Conservation (phyloP, 2,329 filamentous ascomycete genomes). For the Bipolaris oryzae region DNA sequence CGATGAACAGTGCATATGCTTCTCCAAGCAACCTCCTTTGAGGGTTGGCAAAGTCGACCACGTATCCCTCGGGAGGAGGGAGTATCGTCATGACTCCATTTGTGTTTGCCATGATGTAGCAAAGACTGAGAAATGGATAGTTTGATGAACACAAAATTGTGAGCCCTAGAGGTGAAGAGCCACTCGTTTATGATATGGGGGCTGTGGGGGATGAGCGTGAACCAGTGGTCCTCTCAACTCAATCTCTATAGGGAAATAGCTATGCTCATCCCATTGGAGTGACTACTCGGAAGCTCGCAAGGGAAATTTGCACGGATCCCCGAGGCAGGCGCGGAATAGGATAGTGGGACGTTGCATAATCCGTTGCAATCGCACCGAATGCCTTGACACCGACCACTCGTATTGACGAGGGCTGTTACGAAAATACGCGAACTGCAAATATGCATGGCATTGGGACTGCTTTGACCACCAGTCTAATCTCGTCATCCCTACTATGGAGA, state of each 20-base stretch:
- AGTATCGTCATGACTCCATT: conserved; percentile 21
- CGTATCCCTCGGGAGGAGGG: conserved; percentile 34
- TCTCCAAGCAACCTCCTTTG: conserved; percentile 19
- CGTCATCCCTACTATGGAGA: too few species aligned
- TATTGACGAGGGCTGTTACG: background rate
- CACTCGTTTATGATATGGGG: background rate
- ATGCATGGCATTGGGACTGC: too few species aligned
- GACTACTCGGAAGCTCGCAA: conserved; percentile 4
- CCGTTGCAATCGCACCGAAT: conserved; percentile 5
- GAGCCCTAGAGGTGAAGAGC: background rate
- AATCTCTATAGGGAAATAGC: background rate
- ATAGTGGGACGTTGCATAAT: background rate
- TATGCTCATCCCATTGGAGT: background rate
- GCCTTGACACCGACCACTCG: background rate
- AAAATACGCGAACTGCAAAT: background rate
- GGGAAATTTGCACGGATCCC: conserved; percentile 5
- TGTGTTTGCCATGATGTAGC: conserved; percentile 17
- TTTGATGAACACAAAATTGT: background rate
- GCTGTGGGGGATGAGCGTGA: background rate
- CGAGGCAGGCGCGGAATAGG: conserved; percentile 4
- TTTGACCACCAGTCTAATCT: too few species aligned
- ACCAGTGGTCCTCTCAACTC: background rate
- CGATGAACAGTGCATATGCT: conserved; percentile 27
- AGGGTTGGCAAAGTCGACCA: conserved; percentile 38
- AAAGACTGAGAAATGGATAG: background rate